Percentiles rank a stretch among this genome's conserved stretches.
Evolutionary conservation across 495 filamentous ascomycete genomes (phyloP).

Genomic region (Bombardia bombarda): DNA sequence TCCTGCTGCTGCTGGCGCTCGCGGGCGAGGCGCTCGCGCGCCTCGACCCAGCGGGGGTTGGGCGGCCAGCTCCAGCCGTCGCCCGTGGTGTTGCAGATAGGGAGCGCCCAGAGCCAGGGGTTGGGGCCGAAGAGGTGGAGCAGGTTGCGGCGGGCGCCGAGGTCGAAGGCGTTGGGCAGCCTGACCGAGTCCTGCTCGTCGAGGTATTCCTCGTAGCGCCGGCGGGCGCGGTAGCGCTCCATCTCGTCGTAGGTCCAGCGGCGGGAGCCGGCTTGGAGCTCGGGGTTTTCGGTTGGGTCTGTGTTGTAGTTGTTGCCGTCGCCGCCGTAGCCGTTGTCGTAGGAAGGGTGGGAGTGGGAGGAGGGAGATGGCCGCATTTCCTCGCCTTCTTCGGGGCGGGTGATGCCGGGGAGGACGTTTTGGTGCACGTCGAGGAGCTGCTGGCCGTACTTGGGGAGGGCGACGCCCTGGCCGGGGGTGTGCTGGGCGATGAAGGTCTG

Average conservation of each 20-base stretch:
- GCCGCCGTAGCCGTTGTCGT: constrained; percentile 10
- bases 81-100: constrained; percentile 72
- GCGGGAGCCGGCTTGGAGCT: constrained; percentile 40
- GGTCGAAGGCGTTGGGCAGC: constrained; percentile 86
- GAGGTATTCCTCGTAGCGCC: constrained; percentile 81
- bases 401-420: constrained; percentile 74
- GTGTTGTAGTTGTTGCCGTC: neutral
- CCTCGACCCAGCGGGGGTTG: constrained; percentile 60
- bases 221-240: constrained; percentile 58
- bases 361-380: constrained; percentile 30
- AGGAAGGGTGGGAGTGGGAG: neutral
- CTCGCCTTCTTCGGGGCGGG: constrained; percentile 72
- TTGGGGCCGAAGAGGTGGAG: constrained; percentile 68
- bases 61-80: constrained; percentile 97
- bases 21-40: constrained; percentile 49
- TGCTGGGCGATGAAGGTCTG: constrained; percentile 48
- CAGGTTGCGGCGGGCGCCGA: constrained; percentile 75
- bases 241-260: constrained; percentile 58
- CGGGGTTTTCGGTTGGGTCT: constrained; percentile 26
- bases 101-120: constrained; percentile 67
- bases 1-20: constrained; percentile 54
- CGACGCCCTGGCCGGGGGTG: constrained; percentile 34
- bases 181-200: constrained; percentile 79
- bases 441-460: constrained; percentile 58
- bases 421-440: constrained; percentile 75